Base-by-base conservation (phyloP, 352 stramenopile genomes). In the Globisporangium apiculatum region DNA sequence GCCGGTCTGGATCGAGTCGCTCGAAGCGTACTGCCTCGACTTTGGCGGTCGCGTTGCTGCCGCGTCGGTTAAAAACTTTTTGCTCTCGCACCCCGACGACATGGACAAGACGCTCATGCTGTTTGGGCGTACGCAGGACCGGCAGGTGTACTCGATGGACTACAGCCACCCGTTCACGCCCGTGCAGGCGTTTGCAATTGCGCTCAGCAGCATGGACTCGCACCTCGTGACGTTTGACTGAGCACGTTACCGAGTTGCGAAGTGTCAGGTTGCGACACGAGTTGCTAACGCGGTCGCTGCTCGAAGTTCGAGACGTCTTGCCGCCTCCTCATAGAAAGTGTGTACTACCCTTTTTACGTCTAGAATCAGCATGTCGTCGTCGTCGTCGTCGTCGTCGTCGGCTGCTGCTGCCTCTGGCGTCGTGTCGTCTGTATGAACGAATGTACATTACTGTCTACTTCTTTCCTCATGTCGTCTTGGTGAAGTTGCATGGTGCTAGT, bases 141-240 rank as follows among this genome's bases (percentile, higher is more conserved):
- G 81, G 1, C 80, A 95, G 57, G 83, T 95, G 47, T 95, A 94
- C 73, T 91, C 84, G 52, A 89, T 95, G 75, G 86, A 95, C 71
- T 94, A 92, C 61, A 71, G 69, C 17, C 79, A 90, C 58, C 86
- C 86, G 59, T 88, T 95, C 64, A 87, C 86, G 36, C 84, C 86
- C 0, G 75, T 91, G 53, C 83, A 94, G 63, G 86, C 86, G 18
- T 94, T 95, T 55, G 84, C 83, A 11, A 92, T 96, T 60, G 80
- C 81, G 41, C 76, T 96, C 7, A 96, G 84, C 68, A 87, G 73
- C 71, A 93, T 93, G 83, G 83, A 93, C 67, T 93, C 83, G 53
- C 80, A 93, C 66, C 73, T 93, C 38, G 83, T 91, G 51, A 93
- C 83, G 7, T 93, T 93, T 49, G 83, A 93, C 73, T 93, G 84